Evolutionary conservation across 371 early-diverging fungal genomes (phyloP).

Genomic region (Capillidium rhysosporum): DNA sequence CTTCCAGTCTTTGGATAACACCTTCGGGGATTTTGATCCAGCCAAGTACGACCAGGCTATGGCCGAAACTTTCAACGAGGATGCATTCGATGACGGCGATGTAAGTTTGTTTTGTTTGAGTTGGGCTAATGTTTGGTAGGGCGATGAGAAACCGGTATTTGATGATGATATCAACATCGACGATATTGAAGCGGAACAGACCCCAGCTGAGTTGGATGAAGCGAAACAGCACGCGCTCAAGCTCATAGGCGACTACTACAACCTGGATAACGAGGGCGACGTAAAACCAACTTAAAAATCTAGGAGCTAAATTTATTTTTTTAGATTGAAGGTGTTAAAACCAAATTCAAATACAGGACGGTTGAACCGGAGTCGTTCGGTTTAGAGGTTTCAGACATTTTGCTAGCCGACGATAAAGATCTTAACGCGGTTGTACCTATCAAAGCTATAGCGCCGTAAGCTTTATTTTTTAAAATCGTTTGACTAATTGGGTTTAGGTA

Average conservation of each 20-base stretch:
- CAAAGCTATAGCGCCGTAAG: constrained; percentile 74
- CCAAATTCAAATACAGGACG: constrained; percentile 76
- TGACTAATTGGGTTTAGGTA: too few species aligned
- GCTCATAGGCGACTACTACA: constrained; percentile 52
- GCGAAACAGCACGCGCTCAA: constrained; percentile 20
- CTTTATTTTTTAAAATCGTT: constrained; percentile 7
- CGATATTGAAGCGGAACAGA: constrained; percentile 17
- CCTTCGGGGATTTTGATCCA: constrained; percentile 85
- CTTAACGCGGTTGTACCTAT: constrained; percentile 68
- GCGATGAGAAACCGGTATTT: constrained; percentile 53
- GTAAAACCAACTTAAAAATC: constrained; percentile 15
- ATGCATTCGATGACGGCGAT: constrained; percentile 27
- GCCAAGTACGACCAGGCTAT: constrained; percentile 62
- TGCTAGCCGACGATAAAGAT: constrained; percentile 74
- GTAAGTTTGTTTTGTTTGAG: constrained; percentile 1
- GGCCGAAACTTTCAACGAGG: constrained; percentile 50
- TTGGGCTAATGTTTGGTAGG: constrained; percentile 16
- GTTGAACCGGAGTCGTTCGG: constrained; percentile 56
- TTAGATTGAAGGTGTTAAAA: constrained; percentile 56
- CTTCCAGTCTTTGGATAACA: constrained; percentile 48
- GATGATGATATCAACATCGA: constrained; percentile 65
- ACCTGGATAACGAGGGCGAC: constrained; percentile 85
- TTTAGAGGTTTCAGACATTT: constrained; percentile 57
- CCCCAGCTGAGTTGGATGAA: constrained; percentile 13
- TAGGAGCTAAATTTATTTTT: neutral